Evolutionary conservation across 2,329 filamentous ascomycete genomes (phyloP), one percentile per base, ranked within the genome.

Genomic region (Exophiala sideris): DNA sequence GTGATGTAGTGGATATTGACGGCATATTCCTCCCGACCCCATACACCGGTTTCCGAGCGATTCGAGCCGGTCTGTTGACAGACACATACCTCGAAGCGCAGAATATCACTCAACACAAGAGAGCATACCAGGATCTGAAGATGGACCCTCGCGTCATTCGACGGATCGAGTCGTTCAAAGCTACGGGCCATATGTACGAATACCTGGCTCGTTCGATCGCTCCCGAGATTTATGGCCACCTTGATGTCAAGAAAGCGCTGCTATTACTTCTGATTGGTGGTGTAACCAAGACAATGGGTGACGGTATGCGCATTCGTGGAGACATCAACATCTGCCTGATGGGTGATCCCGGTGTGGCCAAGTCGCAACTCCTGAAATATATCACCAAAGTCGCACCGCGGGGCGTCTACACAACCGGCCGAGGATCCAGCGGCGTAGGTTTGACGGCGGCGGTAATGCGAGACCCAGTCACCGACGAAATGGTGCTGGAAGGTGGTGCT

Each of bases 261-360:
- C 81, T 99, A n/a, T 79, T 99, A 4, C 85, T 97, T 29, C 83
- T 99, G 33, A 96, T 99, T 62, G 94, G 94, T 58, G 94, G 94
- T 76, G 92, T 96, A 1, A 94, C 86, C 3, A 99, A 99, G 73
- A 87, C 94, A 67, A 95, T 97, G 82, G 91, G 91, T 48, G 94
- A 99, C 67, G 94, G 94, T 57, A 97, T 99, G 94, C 88, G 91
- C 66, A 99, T 99, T 69, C 90, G 94, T 80, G 94, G 94, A 66
- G 94, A 99, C 68, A 95, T 99, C 78, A 99, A 99, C 74, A 87
- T 99, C 59, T 97, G 94, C 71, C 76, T 99, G 67, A 99, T 99
- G 94, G 94, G 94, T 80, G 94, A 99, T 68, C 94, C 94, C 69
- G 94, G 94, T 89, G 94, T 99, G 68, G 94, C 94, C 76, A 99